A percentile compares a stretch with the other conserved stretches of the same genome.
These are phyloP conservation scores for Trichoderma reesei DNA, from an alignment of 495 filamentous ascomycete species.

Conservation along the genomic window DNA sequence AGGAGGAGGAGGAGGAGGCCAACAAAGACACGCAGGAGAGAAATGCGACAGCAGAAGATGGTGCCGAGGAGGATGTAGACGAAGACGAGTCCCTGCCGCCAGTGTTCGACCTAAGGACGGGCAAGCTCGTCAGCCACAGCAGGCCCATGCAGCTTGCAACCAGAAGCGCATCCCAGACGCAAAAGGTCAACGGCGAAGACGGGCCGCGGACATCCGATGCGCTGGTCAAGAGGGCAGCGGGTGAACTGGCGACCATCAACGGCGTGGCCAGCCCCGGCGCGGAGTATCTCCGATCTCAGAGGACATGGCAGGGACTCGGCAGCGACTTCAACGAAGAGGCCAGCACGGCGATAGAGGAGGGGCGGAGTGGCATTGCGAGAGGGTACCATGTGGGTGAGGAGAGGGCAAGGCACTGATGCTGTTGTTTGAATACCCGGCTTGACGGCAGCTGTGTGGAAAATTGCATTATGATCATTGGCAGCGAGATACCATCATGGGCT, in stretches of 20 bases:
- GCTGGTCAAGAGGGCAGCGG: constrained; percentile 19
- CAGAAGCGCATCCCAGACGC: constrained; percentile 21
- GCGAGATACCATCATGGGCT: neutral
- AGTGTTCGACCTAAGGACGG: constrained; percentile 86
- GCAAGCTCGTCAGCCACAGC: constrained; percentile 71
- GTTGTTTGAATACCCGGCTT: neutral
- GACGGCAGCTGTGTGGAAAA: neutral
- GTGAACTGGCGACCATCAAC: constrained; percentile 64
- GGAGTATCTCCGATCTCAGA: constrained; percentile 68
- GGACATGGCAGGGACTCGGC: constrained; percentile 88
- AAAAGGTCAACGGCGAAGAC: constrained; percentile 20
- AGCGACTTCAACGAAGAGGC: constrained; percentile 73
- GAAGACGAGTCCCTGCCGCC: constrained; percentile 55
- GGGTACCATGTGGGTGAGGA: constrained; percentile 72
- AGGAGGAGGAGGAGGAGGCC: neutral
- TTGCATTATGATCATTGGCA: neutral
- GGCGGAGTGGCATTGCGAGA: constrained; percentile 78
- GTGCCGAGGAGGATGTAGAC: constrained; percentile 24
- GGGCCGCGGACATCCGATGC: constrained; percentile 18
- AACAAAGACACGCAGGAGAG: constrained; percentile 13
- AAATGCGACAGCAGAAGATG: constrained; percentile 14
- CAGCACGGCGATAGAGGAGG: constrained; percentile 61
- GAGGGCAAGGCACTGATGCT: constrained; percentile 15
- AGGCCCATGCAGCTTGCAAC: constrained; percentile 57
- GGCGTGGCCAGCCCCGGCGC: constrained; percentile 82